Conservation (phyloP, 306 rosid species). For the Alnus rubra region DNA sequence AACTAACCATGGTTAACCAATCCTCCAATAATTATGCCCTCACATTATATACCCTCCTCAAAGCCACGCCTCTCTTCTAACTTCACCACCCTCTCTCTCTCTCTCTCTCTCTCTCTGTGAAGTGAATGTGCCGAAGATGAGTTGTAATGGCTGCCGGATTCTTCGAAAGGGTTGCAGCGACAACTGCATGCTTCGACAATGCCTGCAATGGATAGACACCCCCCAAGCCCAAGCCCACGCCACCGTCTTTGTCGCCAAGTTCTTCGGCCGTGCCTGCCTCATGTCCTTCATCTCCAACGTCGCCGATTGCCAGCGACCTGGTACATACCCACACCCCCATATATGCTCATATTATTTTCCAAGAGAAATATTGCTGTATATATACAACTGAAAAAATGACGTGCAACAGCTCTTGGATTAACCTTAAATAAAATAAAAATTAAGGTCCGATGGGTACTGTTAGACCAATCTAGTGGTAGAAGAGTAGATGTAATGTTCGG, state of each 20-base stretch:
- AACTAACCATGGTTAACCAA: constrained; percentile 1
- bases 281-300: constrained; percentile 67
- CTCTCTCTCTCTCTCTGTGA: not conserved
- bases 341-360: too few species aligned
- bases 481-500: too few species aligned
- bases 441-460: too few species aligned
- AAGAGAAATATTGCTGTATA: too few species aligned
- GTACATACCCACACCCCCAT: too few species aligned
- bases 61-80: not conserved
- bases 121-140: constrained; percentile 38
- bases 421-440: too few species aligned
- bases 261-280: constrained; percentile 78
- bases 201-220: constrained; percentile 50
- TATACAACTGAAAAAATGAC: too few species aligned
- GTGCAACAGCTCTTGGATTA: too few species aligned
- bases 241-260: constrained; percentile 73
- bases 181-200: constrained; percentile 58
- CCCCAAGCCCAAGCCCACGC: constrained; percentile 64
- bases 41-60: constrained; percentile 2
- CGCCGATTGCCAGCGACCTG: constrained; percentile 45
- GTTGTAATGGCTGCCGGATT: constrained; percentile 79
- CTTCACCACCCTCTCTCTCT: not conserved
- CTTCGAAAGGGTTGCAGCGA: constrained; percentile 75
- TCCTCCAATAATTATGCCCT: not conserved
- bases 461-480: too few species aligned